phyloP scores from a whole-genome alignment of 2,329 filamentous ascomycete genomes.

The Arthrobotrys sphaeroides region DNA sequence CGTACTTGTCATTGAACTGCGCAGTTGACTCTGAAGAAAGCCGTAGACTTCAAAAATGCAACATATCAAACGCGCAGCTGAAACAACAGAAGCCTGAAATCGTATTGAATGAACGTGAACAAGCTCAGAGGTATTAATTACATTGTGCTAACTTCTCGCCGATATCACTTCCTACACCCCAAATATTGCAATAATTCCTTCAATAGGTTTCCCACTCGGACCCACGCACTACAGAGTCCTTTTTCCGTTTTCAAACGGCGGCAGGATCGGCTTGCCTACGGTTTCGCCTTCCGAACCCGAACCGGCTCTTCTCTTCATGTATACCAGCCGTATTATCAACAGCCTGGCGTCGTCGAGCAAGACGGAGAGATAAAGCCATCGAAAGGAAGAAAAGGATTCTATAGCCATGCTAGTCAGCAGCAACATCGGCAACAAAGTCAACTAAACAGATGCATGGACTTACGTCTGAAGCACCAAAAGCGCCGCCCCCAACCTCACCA shows the following conservation, averaged over 20 bases:
- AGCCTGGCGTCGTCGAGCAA: background rate
- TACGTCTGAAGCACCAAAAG: conserved; percentile 35
- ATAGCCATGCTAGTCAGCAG: background rate
- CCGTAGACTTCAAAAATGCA: too few species aligned
- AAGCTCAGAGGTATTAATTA: too few species aligned
- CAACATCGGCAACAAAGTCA: background rate
- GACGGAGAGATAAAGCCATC: background rate
- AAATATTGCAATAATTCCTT: too few species aligned
- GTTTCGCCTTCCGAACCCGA: conserved; percentile 15
- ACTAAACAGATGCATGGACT: background rate
- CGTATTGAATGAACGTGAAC: too few species aligned
- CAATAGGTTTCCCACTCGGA: too few species aligned
- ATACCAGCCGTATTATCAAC: background rate
- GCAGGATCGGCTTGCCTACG: background rate
- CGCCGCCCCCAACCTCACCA: conserved; percentile 17
- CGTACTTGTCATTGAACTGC: too few species aligned
- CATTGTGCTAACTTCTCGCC: too few species aligned
- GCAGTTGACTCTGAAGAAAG: too few species aligned
- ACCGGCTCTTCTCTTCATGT: conserved; percentile 16
- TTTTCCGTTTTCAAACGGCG: background rate
- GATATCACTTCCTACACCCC: too few species aligned
- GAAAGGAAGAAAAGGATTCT: conserved; percentile 32
- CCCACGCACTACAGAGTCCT: too few species aligned
- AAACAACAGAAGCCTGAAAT: too few species aligned
- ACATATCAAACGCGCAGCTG: too few species aligned